Base-by-base conservation (phyloP, 805 yeast genomes). In the Isabelozyma heimii region DNA sequence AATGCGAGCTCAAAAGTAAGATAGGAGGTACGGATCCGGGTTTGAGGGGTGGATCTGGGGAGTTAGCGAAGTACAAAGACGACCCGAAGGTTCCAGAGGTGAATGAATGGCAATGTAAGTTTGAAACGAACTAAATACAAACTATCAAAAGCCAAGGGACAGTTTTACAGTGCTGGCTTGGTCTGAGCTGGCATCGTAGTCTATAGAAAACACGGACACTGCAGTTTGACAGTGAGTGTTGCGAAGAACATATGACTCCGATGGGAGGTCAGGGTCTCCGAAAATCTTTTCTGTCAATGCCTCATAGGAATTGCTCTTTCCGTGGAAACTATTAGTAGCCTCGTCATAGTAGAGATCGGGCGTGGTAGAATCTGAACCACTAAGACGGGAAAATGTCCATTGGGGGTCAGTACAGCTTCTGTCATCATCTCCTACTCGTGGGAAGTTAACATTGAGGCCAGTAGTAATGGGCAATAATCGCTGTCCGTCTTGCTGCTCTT, bases 401-500 rank as follows among this genome's bases (percentile, higher is more conserved):
- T 66, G 59, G 44, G 82, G 81, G 48, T 66, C 65, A 26, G 53
- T 49, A 65, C 84, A 81, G 8, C 70, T 48, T 49, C 74, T 77
- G 45, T 71, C 53, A 40, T 56, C 56, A 52, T 63, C 58, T 20
- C 77, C 76, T 24, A 78, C 82, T 13, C 47, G 44, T 45, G 83
- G 83, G 58, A 70, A 67, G 62, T 79, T 79, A 47, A 79, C 81
- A 57, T 74, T 77, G 48, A 78, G 51, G 53, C 81, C 82, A 44
- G 65, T 68, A 40, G 73, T 72, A 39, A 65, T 47, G 45, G 83
- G 83, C 50, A 79, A 65, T 26, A 67, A 59, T 51, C 69, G 62
- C 30, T 51, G 53, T 52, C 67, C 67, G 9, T 65, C 53, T 75
- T 79, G 55, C 69, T 73, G 30, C 60, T 5, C 47, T 2, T 52